These are phyloP conservation scores for Trichopus zeylanicus DNA, from an alignment of 116 monocot genomes.

Conservation along the genomic window DNA sequence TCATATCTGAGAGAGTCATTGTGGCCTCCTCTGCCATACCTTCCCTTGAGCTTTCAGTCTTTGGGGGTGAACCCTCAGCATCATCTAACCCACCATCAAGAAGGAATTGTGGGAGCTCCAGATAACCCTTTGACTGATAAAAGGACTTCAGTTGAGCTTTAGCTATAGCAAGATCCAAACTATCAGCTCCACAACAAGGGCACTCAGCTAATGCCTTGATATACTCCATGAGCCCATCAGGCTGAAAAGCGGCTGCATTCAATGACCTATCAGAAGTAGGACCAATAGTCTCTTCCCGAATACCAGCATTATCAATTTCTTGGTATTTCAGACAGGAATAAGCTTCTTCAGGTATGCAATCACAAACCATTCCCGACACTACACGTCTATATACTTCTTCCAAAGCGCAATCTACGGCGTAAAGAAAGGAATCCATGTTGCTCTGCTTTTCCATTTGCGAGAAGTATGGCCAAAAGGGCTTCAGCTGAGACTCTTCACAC, in stretches of 20 bases:
- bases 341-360: constrained; percentile 22
- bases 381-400: constrained; percentile 56
- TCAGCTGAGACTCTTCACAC: constrained; percentile 54
- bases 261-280: constrained; percentile 15
- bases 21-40: constrained; percentile 1
- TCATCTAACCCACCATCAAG: constrained; percentile 10
- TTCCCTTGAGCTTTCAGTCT: background rate
- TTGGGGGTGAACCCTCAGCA: constrained; percentile 1
- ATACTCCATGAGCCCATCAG: constrained; percentile 45
- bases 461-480: constrained; percentile 45
- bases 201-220: constrained; percentile 31
- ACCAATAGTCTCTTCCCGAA: constrained; percentile 32
- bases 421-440: constrained; percentile 26
- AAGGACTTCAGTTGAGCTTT: constrained; percentile 53
- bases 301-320: constrained; percentile 59
- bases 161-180: constrained; percentile 42
- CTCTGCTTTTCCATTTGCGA: constrained; percentile 57
- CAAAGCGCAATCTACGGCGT: constrained; percentile 44
- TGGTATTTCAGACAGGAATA: constrained; percentile 23
- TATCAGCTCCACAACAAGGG: constrained; percentile 37
- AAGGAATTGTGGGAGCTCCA: constrained; percentile 20
- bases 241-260: constrained; percentile 37
- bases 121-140: constrained; percentile 31
- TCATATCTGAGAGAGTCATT: background rate
- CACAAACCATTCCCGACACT: constrained; percentile 39